Percentiles rank a stretch among this genome's conserved stretches.
Evolutionary conservation across 257 asterid genomes (phyloP).

Genomic region (Solanum etuberosum): DNA sequence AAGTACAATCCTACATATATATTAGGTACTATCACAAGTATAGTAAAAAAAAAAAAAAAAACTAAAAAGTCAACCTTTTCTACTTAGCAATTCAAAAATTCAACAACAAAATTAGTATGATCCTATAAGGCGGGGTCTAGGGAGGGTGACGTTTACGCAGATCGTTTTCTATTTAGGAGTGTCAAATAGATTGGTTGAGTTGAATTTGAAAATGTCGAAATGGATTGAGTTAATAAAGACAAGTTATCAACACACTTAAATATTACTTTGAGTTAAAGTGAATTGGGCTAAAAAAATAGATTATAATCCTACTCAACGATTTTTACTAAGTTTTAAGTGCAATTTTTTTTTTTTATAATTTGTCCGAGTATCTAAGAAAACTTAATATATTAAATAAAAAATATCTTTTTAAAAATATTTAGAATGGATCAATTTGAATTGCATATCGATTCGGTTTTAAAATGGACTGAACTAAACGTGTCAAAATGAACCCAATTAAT

Average conservation of each 20-base stretch:
- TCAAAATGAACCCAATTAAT: no score
- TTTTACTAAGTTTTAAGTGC: not conserved
- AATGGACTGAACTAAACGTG: not conserved
- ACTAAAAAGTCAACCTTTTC: not conserved
- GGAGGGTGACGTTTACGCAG: not conserved
- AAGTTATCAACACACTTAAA: not conserved
- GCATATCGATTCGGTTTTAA: not conserved
- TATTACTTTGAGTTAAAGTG: not conserved
- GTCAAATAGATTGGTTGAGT: rapidly evolving
- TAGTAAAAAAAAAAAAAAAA: not conserved
- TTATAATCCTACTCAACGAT: not conserved
- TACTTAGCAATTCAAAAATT: not conserved
- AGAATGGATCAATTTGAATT: not conserved
- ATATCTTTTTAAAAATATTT: no score
- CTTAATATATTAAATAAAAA: not conserved
- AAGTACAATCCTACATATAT: not conserved
- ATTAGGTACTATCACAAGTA: not conserved
- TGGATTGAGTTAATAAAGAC: not conserved
- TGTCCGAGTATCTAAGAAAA: not conserved
- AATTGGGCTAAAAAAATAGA: not conserved
- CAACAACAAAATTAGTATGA: not conserved
- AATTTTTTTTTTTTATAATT: not conserved
- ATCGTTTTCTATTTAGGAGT: rapidly evolving
- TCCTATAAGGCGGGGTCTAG: not conserved
- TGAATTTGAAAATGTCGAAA: not conserved